phyloP scores from a whole-genome alignment of 2,329 filamentous ascomycete species.

The Diaporthe eres region DNA sequence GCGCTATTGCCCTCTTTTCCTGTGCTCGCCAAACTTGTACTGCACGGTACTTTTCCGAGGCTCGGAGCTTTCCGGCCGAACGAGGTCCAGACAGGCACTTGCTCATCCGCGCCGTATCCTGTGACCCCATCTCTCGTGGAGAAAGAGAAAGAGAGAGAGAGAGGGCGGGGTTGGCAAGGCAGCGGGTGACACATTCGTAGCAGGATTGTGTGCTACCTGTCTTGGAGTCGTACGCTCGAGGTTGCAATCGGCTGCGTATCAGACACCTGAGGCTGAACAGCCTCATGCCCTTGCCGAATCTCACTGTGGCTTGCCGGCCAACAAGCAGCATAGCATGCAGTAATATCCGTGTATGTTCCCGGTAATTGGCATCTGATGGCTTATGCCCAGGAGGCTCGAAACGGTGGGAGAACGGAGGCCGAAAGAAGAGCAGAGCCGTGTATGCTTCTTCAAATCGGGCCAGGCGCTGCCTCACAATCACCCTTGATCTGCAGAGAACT shows the following conservation, averaged over 20 bases:
- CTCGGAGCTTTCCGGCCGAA: constrained; percentile 21
- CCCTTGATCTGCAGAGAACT: constrained; percentile 34
- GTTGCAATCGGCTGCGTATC: constrained; percentile 21
- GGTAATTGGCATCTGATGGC: background rate
- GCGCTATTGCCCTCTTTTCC: constrained; percentile 7
- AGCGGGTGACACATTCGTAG: background rate
- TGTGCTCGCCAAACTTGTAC: constrained; percentile 16
- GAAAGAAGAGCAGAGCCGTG: constrained; percentile 4
- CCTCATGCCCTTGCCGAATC: constrained; percentile 23
- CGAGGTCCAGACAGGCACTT: constrained; percentile 6
- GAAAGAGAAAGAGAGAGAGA: background rate
- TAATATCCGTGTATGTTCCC: constrained; percentile 18
- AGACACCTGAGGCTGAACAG: constrained; percentile 25
- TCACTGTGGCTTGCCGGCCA: constrained; percentile 11
- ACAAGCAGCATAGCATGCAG: constrained; percentile 9
- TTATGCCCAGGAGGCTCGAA: background rate
- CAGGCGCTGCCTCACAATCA: constrained; percentile 21
- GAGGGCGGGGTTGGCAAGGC: background rate
- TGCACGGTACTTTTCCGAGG: constrained; percentile 29
- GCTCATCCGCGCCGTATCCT: constrained; percentile 1
- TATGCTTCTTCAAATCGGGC: constrained; percentile 24
- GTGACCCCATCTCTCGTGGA: background rate
- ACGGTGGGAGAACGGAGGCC: constrained; percentile 29
- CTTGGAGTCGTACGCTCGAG: constrained; percentile 1
- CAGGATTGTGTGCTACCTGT: constrained; percentile 23